phyloP scores from a whole-genome alignment of 768 basidiomycete species.

The Mycena belliarum region DNA sequence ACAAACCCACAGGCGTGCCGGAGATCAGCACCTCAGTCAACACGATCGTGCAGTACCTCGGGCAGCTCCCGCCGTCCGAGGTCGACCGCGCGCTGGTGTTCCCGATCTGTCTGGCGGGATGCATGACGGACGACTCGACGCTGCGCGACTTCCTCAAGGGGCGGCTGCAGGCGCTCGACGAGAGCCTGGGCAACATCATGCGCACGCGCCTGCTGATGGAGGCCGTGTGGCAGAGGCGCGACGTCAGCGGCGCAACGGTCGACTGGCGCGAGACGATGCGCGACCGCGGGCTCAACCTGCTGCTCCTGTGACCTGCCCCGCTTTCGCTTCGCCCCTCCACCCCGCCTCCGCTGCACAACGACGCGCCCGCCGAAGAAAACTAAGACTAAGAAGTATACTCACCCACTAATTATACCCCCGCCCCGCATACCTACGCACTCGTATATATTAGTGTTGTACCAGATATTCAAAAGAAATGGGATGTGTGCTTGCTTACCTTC shows the following conservation, averaged over 20 bases:
- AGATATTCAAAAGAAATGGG: not conserved
- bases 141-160: slow-evolving; percentile 60
- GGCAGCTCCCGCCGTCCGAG: slow-evolving; percentile 55
- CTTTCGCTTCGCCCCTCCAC: too few relatives aligned
- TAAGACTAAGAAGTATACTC: not conserved
- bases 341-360: not conserved
- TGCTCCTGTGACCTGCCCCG: slow-evolving; percentile 44
- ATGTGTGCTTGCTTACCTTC: slow-evolving; percentile 5
- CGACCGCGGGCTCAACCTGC: slow-evolving; percentile 49
- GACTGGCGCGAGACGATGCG: slow-evolving; percentile 64
- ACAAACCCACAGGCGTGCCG: slow-evolving; percentile 53
- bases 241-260: slow-evolving; percentile 50
- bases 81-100: slow-evolving; percentile 70
- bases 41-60: slow-evolving; percentile 51
- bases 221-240: slow-evolving; percentile 67
- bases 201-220: slow-evolving; percentile 66
- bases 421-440: slow-evolving; percentile 2
- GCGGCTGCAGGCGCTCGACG: slow-evolving; percentile 55
- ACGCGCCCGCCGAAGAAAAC: too few relatives aligned
- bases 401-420: not conserved
- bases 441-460: slow-evolving; percentile 17
- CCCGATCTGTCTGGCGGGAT: slow-evolving; percentile 73
- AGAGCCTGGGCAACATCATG: slow-evolving; percentile 59
- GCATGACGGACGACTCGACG: slow-evolving; percentile 66
- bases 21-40: slow-evolving; percentile 66